A percentile compares a stretch with the other conserved stretches of the same genome.
These are phyloP conservation scores for Cenchrus americanus DNA, from an alignment of 176 grass and related monocot species.

Conservation along the genomic window DNA sequence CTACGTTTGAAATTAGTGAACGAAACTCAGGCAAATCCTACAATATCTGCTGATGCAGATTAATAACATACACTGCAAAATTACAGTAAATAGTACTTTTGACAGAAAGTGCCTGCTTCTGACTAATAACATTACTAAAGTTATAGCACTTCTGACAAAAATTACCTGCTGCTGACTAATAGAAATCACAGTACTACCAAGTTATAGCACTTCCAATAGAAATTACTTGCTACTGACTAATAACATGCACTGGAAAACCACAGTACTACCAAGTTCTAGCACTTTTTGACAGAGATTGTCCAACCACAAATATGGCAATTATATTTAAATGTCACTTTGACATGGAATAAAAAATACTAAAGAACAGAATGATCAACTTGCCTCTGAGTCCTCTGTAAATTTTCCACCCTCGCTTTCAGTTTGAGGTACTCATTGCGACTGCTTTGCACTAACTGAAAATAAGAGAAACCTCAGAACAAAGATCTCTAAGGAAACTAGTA, in stretches of 20 bases:
- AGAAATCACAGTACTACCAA: background rate
- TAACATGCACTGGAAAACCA: too few relatives aligned
- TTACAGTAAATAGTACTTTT: background rate
- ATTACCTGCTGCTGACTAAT: background rate
- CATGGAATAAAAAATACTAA: background rate
- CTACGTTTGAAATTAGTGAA: background rate
- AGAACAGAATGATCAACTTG: conserved; percentile 17
- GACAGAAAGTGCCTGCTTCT: background rate
- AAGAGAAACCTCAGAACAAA: conserved; percentile 28
- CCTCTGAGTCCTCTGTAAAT: conserved; percentile 83
- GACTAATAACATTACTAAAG: background rate
- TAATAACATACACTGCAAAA: background rate
- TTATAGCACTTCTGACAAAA: background rate
- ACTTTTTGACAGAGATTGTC: background rate
- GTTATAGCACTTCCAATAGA: background rate
- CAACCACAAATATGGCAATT: background rate
- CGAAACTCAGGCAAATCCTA: background rate
- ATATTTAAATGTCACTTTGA: background rate
- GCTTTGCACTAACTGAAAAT: conserved; percentile 74
- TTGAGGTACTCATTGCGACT: conserved; percentile 85
- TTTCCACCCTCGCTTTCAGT: conserved; percentile 75
- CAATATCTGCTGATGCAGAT: background rate
- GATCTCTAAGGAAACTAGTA: background rate
- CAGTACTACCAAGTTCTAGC: too few relatives aligned
- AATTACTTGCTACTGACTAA: background rate